Evolutionary conservation across 352 stramenopile genomes (phyloP).

Genomic region (Thraustochytrium sp.): DNA sequence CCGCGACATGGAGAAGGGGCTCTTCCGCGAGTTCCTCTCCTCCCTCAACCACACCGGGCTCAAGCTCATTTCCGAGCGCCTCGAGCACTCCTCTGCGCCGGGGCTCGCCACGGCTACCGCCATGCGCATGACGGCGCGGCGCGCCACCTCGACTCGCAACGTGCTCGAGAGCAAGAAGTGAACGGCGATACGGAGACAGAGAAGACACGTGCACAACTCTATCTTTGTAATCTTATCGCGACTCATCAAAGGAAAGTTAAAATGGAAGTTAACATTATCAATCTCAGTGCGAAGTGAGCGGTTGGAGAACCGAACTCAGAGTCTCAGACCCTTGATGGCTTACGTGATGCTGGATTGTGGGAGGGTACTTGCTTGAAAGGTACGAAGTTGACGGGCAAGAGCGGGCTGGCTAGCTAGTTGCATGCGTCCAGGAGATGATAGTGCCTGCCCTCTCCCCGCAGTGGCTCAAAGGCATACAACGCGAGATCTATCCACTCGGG

Average conservation of each 20-base stretch:
- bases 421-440: not conserved
- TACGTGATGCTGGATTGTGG: too few species aligned
- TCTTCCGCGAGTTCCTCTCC: conserved; percentile 23
- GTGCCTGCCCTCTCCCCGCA: not conserved
- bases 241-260: too few species aligned
- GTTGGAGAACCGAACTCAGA: too few species aligned
- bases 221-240: too few species aligned
- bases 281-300: too few species aligned
- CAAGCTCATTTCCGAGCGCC: not conserved
- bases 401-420: not conserved
- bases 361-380: not conserved
- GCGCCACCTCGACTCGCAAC: not conserved
- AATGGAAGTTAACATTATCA: too few species aligned
- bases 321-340: too few species aligned
- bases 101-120: conserved; percentile 5
- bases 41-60: conserved; percentile 1
- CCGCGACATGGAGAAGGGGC: conserved; percentile 21
- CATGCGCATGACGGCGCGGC: not conserved
- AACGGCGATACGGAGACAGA: not conserved
- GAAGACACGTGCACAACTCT: not conserved
- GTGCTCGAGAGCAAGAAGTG: not conserved
- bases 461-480: not conserved
- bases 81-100: not conserved
- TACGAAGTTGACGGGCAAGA: not conserved
- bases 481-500: not conserved